A percentile compares a stretch with the other conserved stretches of the same genome.
Conservation (phyloP, 1,139 yeast genomes). For the Chernovozyma aurita region DNA sequence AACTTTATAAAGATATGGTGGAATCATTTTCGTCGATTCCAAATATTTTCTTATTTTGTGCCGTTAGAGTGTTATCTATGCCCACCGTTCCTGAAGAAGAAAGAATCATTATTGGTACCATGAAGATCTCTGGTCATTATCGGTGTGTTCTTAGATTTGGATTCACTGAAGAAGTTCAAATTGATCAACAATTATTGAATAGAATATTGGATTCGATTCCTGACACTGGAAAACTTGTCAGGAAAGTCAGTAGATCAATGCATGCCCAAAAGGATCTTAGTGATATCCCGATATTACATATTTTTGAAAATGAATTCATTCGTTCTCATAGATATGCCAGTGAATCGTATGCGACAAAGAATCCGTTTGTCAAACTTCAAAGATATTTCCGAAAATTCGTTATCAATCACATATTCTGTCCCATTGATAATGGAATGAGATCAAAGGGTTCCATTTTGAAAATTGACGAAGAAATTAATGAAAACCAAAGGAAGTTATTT, state of each 20-base stretch:
- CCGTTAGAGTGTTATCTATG: conserved; percentile 34
- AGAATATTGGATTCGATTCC: conserved; percentile 25
- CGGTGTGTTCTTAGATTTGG: conserved; percentile 44
- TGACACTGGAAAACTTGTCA: conserved; percentile 13
- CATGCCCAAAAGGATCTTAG: conserved; percentile 1
- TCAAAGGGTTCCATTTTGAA: conserved; percentile 21
- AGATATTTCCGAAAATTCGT: conserved; percentile 17
- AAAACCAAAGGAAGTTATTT: conserved; percentile 15
- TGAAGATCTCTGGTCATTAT: conserved; percentile 40
- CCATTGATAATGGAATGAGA: conserved; percentile 25
- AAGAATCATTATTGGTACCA: conserved; percentile 33
- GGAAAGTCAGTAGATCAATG: conserved; percentile 7
- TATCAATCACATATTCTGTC: conserved; percentile 26
- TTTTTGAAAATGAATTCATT: conserved; percentile 34
- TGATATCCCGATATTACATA: conserved; percentile 25
- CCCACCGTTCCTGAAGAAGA: conserved; percentile 38
- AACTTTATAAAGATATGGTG: conserved; percentile 30
- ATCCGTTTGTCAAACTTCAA: conserved; percentile 13
- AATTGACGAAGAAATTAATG: conserved; percentile 20
- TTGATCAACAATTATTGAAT: conserved; percentile 22
- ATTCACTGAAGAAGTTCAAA: conserved; percentile 37
- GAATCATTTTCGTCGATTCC: conserved; percentile 40
- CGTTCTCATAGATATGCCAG: conserved; percentile 18
- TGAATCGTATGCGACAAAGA: conserved; percentile 15
- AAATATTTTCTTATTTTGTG: conserved; percentile 36